These are phyloP conservation scores for Tephrocybe sp. DNA, from an alignment of 768 basidiomycete species.

Conservation along the genomic window DNA sequence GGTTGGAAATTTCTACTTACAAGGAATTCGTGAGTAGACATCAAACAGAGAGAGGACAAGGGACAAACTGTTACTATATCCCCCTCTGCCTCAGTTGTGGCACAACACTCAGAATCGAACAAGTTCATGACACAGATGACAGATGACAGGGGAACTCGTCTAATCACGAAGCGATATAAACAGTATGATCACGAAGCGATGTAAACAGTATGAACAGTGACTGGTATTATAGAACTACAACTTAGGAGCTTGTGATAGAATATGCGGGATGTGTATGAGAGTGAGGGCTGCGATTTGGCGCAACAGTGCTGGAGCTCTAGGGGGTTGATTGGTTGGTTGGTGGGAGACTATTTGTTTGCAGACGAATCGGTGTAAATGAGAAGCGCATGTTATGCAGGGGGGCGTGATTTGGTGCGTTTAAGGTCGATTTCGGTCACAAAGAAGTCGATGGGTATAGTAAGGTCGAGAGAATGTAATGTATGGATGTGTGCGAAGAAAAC, in stretches of 20 bases:
- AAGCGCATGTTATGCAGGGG: constrained; percentile 6
- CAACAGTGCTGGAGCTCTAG: constrained; percentile 13
- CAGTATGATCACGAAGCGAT: constrained; percentile 4
- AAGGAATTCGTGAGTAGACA: neutral
- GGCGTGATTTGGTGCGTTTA: constrained; percentile 10
- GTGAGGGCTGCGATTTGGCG: constrained; percentile 1
- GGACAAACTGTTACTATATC: too few relatives aligned
- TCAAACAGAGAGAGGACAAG: neutral
- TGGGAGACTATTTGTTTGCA: constrained; percentile 14
- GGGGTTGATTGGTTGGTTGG: too few relatives aligned
- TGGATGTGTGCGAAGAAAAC: constrained; percentile 23
- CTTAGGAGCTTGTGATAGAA: constrained; percentile 15
- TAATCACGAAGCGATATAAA: neutral
- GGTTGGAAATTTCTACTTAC: neutral
- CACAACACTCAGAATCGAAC: neutral
- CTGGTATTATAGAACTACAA: constrained; percentile 22
- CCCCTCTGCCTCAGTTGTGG: too few relatives aligned
- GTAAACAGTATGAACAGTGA: constrained; percentile 5
- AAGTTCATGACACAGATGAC: neutral
- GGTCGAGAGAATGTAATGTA: constrained; percentile 25
- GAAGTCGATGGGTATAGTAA: constrained; percentile 17
- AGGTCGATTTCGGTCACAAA: constrained; percentile 11
- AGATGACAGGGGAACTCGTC: constrained; percentile 1
- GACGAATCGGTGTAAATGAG: constrained; percentile 5
- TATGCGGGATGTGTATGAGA: constrained; percentile 10